Base-by-base conservation (phyloP, 164 flowering plant genomes). In the Santalum album region DNA sequence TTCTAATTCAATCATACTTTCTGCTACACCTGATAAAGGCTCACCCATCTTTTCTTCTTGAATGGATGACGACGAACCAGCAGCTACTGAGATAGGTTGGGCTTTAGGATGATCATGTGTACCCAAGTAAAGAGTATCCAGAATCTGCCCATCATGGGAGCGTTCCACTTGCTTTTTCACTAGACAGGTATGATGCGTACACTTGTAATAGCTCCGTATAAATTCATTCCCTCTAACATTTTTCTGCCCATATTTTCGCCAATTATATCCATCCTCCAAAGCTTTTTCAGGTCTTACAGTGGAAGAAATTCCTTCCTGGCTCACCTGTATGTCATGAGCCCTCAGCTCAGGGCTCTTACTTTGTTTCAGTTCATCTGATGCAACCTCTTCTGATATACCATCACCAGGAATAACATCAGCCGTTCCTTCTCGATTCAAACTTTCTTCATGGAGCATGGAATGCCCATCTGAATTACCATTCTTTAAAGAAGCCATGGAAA, bases 191-290 rank as follows among this genome's bases (percentile, higher is more conserved):
- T 59, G 65, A 36, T 61, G 58, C 12, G 65, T 61, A n/a, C 65
- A 61, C 20, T 61, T 61, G 38, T 61, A 61, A 34, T 61, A 61
- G 26, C 65, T 61, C 35, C 65, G 15, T 12, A 55, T 50, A 43
- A 42, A 54, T 25, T 54, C 49, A 39, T 55, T 45, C 14, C 65
- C 59, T 47, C 54, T 54, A 7, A 61, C 65, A 23, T 46, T 59
- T 40, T 54, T 61, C 21, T 61, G 59, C 18, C 65, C 65, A 54
- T 61, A 61, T 27, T 61, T 61, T 39, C 59, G 34, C 65, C 59
- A 61, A 18, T 54, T 61, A 32, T 47, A 54, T 6, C 56, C 59
- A 27, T 58, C 61, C 11, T 25, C 35, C 16, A 38, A 10, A 38
- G 42, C 42, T 14, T 38, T 38, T 1, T 38, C 42, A 4, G 42